phyloP scores from a whole-genome alignment of 176 grass and related monocot genomes.

The Chloris gayana region DNA sequence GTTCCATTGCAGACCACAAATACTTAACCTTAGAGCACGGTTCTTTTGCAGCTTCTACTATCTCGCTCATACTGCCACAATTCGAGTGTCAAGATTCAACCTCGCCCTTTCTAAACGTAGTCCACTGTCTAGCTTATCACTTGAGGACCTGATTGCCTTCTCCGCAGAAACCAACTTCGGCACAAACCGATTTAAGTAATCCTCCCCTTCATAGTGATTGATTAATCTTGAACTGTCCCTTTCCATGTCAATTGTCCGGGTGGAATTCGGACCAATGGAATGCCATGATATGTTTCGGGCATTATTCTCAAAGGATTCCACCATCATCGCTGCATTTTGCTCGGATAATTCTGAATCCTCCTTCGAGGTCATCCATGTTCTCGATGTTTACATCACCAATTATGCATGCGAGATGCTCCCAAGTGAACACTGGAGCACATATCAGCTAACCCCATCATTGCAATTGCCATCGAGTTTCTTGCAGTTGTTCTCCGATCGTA shows the following conservation, averaged over 20 bases:
- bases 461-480: slow-evolving; percentile 21
- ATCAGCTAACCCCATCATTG: slow-evolving; percentile 28
- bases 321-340: not conserved
- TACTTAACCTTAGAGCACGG: not conserved
- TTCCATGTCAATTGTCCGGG: slow-evolving; percentile 17
- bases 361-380: not conserved
- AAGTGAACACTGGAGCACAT: slow-evolving; percentile 20
- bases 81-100: slow-evolving; percentile 10
- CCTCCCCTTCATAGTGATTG: slow-evolving; percentile 15
- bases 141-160: slow-evolving; percentile 1
- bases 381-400: not conserved
- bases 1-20: slow-evolving; percentile 25
- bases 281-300: not conserved
- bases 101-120: not conserved
- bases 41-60: slow-evolving; percentile 36
- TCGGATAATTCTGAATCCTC: not conserved
- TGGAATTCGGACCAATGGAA: not conserved
- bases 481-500: not conserved
- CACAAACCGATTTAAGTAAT: not conserved
- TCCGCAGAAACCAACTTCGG: slow-evolving; percentile 3
- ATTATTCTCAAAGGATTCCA: not conserved
- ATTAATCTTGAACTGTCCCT: not conserved
- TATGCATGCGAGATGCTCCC: slow-evolving; percentile 36
- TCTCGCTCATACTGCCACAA: slow-evolving; percentile 32
- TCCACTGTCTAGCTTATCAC: not conserved